Base-by-base conservation (phyloP, 768 basidiomycete species). In the Epithele typhae region DNA sequence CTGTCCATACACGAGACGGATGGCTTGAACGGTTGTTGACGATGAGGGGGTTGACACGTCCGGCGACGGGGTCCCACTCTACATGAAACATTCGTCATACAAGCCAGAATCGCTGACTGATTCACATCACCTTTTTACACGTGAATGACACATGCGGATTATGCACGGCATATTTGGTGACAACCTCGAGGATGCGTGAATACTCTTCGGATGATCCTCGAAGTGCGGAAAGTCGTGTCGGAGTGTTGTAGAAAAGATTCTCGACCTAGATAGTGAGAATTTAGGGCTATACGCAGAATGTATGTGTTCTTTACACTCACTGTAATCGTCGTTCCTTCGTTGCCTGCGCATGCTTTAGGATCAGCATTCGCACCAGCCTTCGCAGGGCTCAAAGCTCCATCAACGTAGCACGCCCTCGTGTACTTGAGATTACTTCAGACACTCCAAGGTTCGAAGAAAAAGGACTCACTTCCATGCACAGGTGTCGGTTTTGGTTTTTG, bases 51-150 rank as follows among this genome's bases (percentile, higher is more conserved):
- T 93, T 2, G 88, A 83, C 11, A 97, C 65, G 50, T 95, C 92
- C 1, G 91, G 90, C 10, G 82, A 68, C 12, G 78, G 60, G 2
- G 83, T 81, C 21, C 87, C 87, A 5, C 75, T 76, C 92, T 95
- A 45, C 3, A 45, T 5, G 19, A 27, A n/a, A n/a, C n/a, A n/a
- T n/a, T n/a, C n/a, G n/a, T n/a, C n/a, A n/a, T n/a, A n/a, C n/a
- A n/a, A n/a, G n/a, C n/a, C n/a, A n/a, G n/a, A n/a, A n/a, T n/a
- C n/a, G n/a, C n/a, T n/a, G n/a, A n/a, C n/a, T n/a, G n/a, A n/a
- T n/a, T n/a, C n/a, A n/a, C n/a, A n/a, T n/a, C 38, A 86, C 92
- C 79, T 97, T 98, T 65, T 89, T 94, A 74, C 94, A 97, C 0
- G 82, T 73, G 68, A 97, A 95, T 0, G 92, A 77, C 3, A 93